Base-by-base conservation (phyloP, 345 rosid genomes). In the Euphorbia lathyris region DNA sequence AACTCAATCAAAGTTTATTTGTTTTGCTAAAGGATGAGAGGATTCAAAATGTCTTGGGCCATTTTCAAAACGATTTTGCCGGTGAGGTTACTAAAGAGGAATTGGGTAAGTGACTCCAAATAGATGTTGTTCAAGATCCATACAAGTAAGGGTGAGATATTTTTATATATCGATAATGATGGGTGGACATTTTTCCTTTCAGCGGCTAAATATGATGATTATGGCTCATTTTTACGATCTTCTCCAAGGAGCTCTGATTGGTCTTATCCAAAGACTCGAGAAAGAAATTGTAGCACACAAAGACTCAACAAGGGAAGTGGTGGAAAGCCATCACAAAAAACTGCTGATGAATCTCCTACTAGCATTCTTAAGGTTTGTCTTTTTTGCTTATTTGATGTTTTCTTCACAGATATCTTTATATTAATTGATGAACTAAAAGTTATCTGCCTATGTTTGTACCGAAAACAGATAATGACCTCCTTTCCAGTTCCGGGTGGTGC, bases 91-190 rank as follows among this genome's bases (percentile, higher is more conserved):
- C 85, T 67, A 78, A 81, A 59, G 84, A 83, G 68, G 80, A 65
- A 72, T 77, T 76, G 83, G 88, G 96, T 93, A 82, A 84, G 93
- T n/a, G n/a, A n/a, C n/a, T n/a, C n/a, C n/a, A n/a, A n/a, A n/a
- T 79, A 70, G 52, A 58, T n/a, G n/a, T n/a, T 71, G 29, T 16
- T 26, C 61, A 30, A 38, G 23, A 8, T 19, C 1, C 14, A 64
- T 0, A 62, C n/a, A 13, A 32, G 23, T 30, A 64, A 43, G 32
- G 52, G 10, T 52, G 19, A 71, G 50, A 63, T 50, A 3, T 42
- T 22, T 68, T 63, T 23, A 48, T 64, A 6, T 29, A 16, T 67
- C 58, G 55, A 61, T 53, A 58, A 47, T 71, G 68, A 74, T 43
- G 62, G 64, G 25, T 36, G 55, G 52, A 68, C 23, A n/a, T 9